Conservation (phyloP, 768 basidiomycete genomes). For the Leccinum disarticulatum region DNA sequence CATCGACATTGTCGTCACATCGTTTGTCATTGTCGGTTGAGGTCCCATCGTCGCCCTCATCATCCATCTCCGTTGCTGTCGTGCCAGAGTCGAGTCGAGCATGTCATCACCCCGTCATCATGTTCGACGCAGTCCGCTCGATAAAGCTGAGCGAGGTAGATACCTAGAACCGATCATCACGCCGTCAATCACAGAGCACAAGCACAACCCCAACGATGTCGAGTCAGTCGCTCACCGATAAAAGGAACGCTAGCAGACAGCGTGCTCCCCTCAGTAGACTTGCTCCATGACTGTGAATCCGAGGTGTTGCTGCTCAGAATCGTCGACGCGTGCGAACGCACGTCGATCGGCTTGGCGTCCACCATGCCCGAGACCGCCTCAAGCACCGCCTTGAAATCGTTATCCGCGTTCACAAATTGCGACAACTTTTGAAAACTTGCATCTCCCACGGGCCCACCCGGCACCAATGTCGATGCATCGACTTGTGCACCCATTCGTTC, state of each 20-base stretch:
- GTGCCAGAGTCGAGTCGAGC: no score
- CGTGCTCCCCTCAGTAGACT: constrained; percentile 42
- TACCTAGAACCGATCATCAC: constrained; percentile 42
- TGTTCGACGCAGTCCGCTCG: constrained; percentile 19
- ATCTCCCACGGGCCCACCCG: constrained; percentile 66
- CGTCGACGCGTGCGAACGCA: constrained; percentile 44
- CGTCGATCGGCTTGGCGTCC: no score
- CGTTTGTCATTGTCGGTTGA: no score
- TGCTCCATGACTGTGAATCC: constrained; percentile 37
- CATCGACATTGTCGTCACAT: no score
- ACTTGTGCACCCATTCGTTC: constrained; percentile 63
- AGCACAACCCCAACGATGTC: neutral
- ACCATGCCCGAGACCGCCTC: no score
- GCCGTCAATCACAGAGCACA: neutral
- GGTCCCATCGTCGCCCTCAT: no score
- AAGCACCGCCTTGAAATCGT: no score
- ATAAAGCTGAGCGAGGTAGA: constrained; percentile 73
- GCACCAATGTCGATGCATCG: constrained; percentile 59
- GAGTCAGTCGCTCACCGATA: constrained; percentile 53
- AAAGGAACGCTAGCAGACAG: constrained; percentile 76
- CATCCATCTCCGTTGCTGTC: no score
- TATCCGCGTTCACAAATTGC: no score
- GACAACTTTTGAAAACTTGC: no score
- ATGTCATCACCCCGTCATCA: no score
- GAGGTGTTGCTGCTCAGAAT: constrained; percentile 49